These are phyloP conservation scores for Glycyrrhiza uralensis DNA, from an alignment of 306 rosid genomes.

Conservation along the genomic window DNA sequence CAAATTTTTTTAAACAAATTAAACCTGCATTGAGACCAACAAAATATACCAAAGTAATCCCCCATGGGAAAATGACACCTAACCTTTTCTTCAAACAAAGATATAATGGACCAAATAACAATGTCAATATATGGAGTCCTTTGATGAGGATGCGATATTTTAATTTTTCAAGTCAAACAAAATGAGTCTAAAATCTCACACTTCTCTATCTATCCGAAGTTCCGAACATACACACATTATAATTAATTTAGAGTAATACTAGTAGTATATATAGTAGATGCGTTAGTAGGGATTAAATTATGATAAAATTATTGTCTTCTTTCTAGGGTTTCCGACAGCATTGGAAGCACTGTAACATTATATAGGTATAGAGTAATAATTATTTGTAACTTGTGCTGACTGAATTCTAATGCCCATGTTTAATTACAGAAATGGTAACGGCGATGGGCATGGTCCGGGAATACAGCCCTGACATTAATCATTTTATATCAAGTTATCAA, in stretches of 20 bases:
- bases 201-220: background rate
- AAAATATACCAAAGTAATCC: constrained; percentile 14
- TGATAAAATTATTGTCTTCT: constrained; percentile 23
- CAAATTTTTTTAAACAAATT: no score
- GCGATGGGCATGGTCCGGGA: constrained; percentile 52
- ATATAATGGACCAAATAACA: background rate
- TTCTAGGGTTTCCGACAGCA: constrained; percentile 58
- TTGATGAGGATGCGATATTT: constrained; percentile 16
- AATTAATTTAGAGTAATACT: no score
- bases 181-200: constrained; percentile 27
- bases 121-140: constrained; percentile 8
- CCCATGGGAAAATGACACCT: constrained; percentile 18
- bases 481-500: constrained; percentile 36
- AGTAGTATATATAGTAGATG: no score
- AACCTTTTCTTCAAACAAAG: constrained; percentile 14
- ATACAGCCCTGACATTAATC: constrained; percentile 50
- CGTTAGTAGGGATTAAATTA: constrained; percentile 2
- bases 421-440: constrained; percentile 15
- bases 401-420: constrained; percentile 1
- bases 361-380: background rate
- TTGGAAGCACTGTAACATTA: constrained; percentile 38
- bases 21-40: constrained; percentile 33
- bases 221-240: no score
- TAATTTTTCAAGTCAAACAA: constrained; percentile 40
- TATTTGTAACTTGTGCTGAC: constrained; percentile 19